phyloP scores from a whole-genome alignment of 2,329 filamentous ascomycete species.

The Aschersonia sp. region DNA sequence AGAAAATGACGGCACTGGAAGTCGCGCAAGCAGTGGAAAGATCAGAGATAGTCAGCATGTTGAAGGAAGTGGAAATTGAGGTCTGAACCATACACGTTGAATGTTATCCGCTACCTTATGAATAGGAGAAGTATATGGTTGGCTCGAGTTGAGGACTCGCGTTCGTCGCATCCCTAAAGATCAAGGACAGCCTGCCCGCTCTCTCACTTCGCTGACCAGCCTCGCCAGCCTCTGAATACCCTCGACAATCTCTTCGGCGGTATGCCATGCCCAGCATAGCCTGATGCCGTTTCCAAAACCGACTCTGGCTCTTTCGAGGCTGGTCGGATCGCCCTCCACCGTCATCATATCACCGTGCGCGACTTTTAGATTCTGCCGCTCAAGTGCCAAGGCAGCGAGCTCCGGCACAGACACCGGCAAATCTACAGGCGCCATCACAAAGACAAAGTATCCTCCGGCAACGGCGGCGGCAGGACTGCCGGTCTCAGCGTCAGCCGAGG shows the following conservation, averaged over 20 bases:
- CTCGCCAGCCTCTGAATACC: constrained; percentile 47
- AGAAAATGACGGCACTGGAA: no score
- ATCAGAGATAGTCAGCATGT: no score
- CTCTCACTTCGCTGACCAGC: neutral
- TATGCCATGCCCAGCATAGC: constrained; percentile 61
- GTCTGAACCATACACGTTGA: no score
- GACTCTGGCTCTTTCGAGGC: constrained; percentile 12
- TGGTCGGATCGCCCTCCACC: constrained; percentile 40
- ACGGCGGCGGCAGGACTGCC: neutral
- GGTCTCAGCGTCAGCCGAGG: neutral
- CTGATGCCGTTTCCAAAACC: constrained; percentile 47
- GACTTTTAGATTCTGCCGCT: constrained; percentile 52
- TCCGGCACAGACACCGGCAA: neutral
- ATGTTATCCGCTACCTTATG: no score
- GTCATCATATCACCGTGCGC: constrained; percentile 58
- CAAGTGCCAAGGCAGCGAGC: constrained; percentile 24
- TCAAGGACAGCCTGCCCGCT: no score
- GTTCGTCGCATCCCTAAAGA: no score
- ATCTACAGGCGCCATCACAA: neutral
- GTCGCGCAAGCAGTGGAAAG: no score
- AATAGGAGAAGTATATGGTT: no score
- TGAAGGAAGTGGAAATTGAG: no score
- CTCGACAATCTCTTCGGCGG: constrained; percentile 48
- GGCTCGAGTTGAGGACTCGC: no score
- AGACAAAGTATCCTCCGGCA: constrained; percentile 1